Base-by-base conservation (phyloP, 2,329 filamentous ascomycete species). In the Beauveria sp. region DNA sequence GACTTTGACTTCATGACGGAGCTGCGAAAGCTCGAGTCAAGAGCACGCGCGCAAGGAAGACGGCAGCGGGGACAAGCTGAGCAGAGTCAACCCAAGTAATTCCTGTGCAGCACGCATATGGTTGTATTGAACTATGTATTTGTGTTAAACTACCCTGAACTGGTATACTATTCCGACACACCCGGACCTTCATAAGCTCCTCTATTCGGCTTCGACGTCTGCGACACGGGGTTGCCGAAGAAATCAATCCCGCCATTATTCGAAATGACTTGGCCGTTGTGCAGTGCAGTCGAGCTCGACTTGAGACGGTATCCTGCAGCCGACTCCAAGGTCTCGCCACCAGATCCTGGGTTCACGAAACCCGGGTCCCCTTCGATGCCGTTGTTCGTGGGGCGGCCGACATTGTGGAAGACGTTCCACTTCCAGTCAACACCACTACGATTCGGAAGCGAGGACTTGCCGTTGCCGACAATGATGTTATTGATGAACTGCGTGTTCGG, bases 391-490 rank as follows among this genome's bases (percentile, higher is more conserved):
- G 65, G 65, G 4, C 16, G 62, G n/a, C 22, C 30, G 22, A 67
- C 55, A 14, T 64, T 61, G 12, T 68, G 62, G 47, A 69, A 69
- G n/a, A 69, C 43, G 41, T 69, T 69, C 56, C 60, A 60, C 14
- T 58, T 41, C 67, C 67, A 69, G 12, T 55, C 47, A 52, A 68
- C 64, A 5, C 60, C 63, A 20, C 52, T 59, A 8, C 63, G 46
- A 2, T 37, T 59, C 1, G 67, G 66, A 16, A 69, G 62, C 12
- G 57, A 51, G 4, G 67, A 65, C 30, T 66, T 60, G 20, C 43
- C 57, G 28, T 64, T 67, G 16, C 67, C 67, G 16, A 69, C 67
- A 55, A 67, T 66, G 58, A 69, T 68, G 55, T 69, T 69, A 58
- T 69, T 69, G n/a, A 55, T 65, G 18, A 69, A 59, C 9, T 66